Percentiles rank a stretch among this genome's conserved stretches.
Conservation (phyloP, 176 grass and related monocot genomes). For the Oryza officinalis region DNA sequence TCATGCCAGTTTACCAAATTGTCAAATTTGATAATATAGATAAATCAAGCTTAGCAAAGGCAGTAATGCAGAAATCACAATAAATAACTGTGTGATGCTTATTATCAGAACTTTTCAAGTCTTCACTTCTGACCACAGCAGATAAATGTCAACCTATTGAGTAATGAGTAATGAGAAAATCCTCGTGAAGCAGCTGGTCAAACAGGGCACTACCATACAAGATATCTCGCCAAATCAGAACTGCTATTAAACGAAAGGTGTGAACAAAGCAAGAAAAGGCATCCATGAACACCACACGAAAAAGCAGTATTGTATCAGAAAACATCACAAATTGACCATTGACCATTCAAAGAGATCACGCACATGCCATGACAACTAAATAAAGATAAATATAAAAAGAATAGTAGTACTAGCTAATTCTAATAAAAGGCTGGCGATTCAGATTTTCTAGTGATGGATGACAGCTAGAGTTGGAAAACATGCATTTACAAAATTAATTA, state of each 20-base stretch:
- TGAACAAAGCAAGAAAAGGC: constrained; percentile 20
- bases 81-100: not conserved
- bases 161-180: constrained; percentile 2
- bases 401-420: not conserved
- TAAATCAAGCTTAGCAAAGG: not conserved
- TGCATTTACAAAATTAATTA: not conserved
- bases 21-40: constrained; percentile 1
- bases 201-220: not conserved
- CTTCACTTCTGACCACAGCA: constrained; percentile 34
- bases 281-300: constrained; percentile 10
- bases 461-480: constrained; percentile 31
- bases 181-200: constrained; percentile 38
- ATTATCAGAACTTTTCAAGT: not conserved
- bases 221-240: not conserved
- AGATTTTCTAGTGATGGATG: constrained; percentile 24
- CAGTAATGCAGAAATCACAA: constrained; percentile 2
- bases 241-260: constrained; percentile 27
- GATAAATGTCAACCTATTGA: constrained; percentile 49
- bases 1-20: not conserved
- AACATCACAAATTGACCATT: constrained; percentile 11
- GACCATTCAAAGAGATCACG: constrained; percentile 34
- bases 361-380: constrained; percentile 28
- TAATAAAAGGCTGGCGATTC: constrained; percentile 1
- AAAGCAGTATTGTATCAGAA: constrained; percentile 21
- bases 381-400: not conserved